phyloP scores from a whole-genome alignment of 106 monocot species.

The Iris macrosiphon region DNA sequence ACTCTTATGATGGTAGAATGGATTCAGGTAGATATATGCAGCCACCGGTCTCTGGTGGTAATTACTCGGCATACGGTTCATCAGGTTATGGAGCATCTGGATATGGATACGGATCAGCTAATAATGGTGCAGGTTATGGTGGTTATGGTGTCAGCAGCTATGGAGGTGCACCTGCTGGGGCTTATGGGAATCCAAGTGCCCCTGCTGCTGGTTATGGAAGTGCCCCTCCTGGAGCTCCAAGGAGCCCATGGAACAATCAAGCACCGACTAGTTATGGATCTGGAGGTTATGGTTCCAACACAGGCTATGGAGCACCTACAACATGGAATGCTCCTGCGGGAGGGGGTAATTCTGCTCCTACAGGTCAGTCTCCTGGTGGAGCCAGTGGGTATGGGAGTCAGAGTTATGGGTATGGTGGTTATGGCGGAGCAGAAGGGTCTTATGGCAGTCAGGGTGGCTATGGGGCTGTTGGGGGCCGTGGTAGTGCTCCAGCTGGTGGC shows the following conservation, averaged over 20 bases:
- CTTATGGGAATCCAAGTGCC: constrained; percentile 61
- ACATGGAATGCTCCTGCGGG: constrained; percentile 46
- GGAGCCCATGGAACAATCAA: too few relatives aligned
- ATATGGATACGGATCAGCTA: constrained; percentile 41
- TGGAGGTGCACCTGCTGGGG: too few relatives aligned
- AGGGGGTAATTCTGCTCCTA: constrained; percentile 23
- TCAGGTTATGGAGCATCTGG: constrained; percentile 57
- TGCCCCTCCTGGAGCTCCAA: constrained; percentile 48
- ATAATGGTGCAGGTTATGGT: constrained; percentile 53
- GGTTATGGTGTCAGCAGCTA: too few relatives aligned
- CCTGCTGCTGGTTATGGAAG: constrained; percentile 33
- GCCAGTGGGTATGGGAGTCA: constrained; percentile 56
- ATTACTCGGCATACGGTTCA: constrained; percentile 4
- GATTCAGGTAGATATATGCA: constrained; percentile 64
- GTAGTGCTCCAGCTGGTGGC: constrained; percentile 8
- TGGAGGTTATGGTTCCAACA: too few relatives aligned
- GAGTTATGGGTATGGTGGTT: constrained; percentile 71
- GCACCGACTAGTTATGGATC: too few relatives aligned
- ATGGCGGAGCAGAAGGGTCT: constrained; percentile 35
- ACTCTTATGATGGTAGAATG: constrained; percentile 61
- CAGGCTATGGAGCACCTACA: constrained; percentile 49
- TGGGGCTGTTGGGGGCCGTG: constrained; percentile 44
- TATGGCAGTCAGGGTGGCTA: constrained; percentile 54
- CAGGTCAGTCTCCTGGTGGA: constrained; percentile 47
- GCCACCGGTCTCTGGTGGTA: constrained; percentile 32